phyloP scores from a whole-genome alignment of 2,329 filamentous ascomycete species.

The Colletotrichum orbiculare region DNA sequence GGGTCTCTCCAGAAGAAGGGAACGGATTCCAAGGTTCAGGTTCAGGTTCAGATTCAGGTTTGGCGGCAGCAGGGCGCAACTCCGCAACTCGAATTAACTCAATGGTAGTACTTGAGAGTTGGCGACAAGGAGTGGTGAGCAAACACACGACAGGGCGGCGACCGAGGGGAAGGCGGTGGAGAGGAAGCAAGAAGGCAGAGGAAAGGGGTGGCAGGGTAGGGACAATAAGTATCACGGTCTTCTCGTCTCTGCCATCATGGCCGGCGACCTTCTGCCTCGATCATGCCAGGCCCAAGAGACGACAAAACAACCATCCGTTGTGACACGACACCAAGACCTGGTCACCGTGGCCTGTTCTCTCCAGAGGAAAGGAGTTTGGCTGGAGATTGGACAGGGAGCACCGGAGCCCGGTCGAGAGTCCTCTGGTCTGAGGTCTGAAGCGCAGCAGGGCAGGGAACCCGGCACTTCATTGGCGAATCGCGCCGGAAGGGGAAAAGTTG shows the following conservation, averaged over 20 bases:
- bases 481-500: constrained; percentile 8
- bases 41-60: not conserved
- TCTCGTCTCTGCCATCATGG: constrained; percentile 1
- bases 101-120: not conserved
- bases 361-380: constrained; percentile 4
- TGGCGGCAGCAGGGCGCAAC: not conserved
- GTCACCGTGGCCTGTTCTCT: not conserved
- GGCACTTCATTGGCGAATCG: constrained; percentile 18
- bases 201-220: constrained; percentile 12
- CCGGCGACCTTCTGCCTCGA: not conserved
- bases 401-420: constrained; percentile 22
- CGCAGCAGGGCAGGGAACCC: constrained; percentile 29
- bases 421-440: constrained; percentile 33
- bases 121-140: constrained; percentile 10
- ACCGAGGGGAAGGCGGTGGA: constrained; percentile 35
- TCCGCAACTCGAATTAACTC: too few relatives aligned
- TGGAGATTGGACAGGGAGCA: constrained; percentile 30
- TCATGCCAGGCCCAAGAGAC: too few relatives aligned
- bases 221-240: constrained; percentile 28
- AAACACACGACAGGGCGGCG: constrained; percentile 13
- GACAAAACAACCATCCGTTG: not conserved
- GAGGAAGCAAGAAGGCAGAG: constrained; percentile 9
- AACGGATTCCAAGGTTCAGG: not conserved
- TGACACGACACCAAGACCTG: constrained; percentile 4
- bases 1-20: not conserved